Evolutionary conservation across 176 grass and related monocot genomes (phyloP), one percentile per base, ranked within the genome.

Genomic region (Ensete glaucum): DNA sequence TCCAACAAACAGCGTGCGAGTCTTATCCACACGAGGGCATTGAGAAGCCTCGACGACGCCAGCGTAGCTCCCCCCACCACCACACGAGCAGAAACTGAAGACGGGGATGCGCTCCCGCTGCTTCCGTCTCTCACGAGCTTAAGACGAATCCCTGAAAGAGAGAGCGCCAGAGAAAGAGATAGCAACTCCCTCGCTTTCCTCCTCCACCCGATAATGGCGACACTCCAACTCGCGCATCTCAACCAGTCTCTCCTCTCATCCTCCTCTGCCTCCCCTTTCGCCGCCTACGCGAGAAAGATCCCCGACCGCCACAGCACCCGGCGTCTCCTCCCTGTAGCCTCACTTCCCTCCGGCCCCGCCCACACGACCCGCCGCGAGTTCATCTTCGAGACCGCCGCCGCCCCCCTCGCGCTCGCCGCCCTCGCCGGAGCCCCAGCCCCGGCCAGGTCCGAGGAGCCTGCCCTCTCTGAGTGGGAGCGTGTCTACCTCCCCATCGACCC

Each of bases 381-480:
- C 16, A 89, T 84, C 48, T 79, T 85, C 26, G 85, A 70, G 8
- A 81, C 77, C 13, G 83, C 85, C 17, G 58, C 50, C 1, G 64
- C 70, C 0, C 85, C 87, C 3, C 82, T 85, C 14, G 79, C 76
- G 54, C 76, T 82, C 1, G 63, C 62, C 3, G 77, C 85, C 50
- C 71, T 76, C 0, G 69, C 77, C 16, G 24, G 51, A 9, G 20
- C 64, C 1, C 84, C 85, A 3, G 53, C 81, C 22, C 83, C 90
- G 0, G 85, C 69, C 0, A 83, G 79, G 14, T 86, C 85, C 13
- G 79, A 74, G 8, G 27, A 78, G 17, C 87, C 87, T 8, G 54
- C 80, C 9, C 87, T 98, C 0, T 86, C 90, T 0, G 90, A 98
- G 69, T 98, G 95, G 95, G 95, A 93, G 82, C 90, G 90, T 51